Percentiles rank a stretch among this genome's conserved stretches.
Evolutionary conservation across 495 filamentous ascomycete species (phyloP).

Genomic region (Pyronema domesticum): DNA sequence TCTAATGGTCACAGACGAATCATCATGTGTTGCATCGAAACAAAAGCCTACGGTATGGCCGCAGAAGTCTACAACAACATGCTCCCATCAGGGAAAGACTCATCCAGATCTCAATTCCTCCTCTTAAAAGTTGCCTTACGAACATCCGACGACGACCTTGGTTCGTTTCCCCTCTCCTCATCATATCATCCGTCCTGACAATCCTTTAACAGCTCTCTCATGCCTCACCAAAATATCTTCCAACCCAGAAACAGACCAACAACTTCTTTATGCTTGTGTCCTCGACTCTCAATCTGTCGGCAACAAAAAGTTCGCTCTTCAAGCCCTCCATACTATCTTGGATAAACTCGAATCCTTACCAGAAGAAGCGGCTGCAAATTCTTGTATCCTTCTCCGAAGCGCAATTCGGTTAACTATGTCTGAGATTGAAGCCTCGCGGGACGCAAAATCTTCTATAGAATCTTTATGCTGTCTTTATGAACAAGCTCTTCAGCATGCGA

Average conservation of each 20-base stretch:
- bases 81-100: constrained; percentile 36
- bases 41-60: constrained; percentile 36
- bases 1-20: constrained; percentile 38
- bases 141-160: constrained; percentile 36
- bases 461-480: constrained; percentile 48
- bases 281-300: constrained; percentile 52
- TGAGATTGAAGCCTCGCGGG: constrained; percentile 32
- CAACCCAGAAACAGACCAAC: constrained; percentile 33
- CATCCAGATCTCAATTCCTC: constrained; percentile 50
- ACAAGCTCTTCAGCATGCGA: constrained; percentile 32
- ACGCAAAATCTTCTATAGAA: constrained; percentile 24
- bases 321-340: constrained; percentile 40
- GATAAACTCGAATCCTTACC: constrained; percentile 35
- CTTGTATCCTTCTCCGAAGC: constrained; percentile 50
- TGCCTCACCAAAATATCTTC: constrained; percentile 38
- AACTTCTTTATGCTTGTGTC: constrained; percentile 56
- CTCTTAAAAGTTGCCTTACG: constrained; percentile 57
- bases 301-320: constrained; percentile 38
- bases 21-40: constrained; percentile 45
- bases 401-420: constrained; percentile 41
- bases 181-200: neutral
- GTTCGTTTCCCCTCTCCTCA: constrained; percentile 21
- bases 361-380: constrained; percentile 35
- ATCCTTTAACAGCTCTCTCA: constrained; percentile 29
- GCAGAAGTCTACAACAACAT: constrained; percentile 40